Base-by-base conservation (phyloP, 768 basidiomycete genomes). In the Calocybe indica region DNA sequence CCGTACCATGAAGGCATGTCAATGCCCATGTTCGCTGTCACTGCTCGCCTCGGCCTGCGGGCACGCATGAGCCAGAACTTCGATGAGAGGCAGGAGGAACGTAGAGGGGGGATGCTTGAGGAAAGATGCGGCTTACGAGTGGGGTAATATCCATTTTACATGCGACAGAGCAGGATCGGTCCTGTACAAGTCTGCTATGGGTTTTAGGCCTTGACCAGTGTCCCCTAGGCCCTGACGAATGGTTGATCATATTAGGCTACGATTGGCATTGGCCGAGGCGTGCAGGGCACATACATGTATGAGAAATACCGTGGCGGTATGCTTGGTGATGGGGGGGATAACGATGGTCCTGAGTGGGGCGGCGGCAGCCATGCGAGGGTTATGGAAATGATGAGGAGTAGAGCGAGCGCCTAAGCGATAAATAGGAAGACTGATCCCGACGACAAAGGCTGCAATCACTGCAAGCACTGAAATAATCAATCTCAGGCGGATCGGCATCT, bases 141-240 rank as follows among this genome's bases (percentile, higher is more conserved):
- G 82, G 13, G 92, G 92, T 22, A 96, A 71, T 39, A 96, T 69
- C 89, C 91, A 97, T 72, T 94, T 93, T 50, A 94, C 71, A 59
- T 93, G 85, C 9, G 75, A 70, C 31, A 92, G 69, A 7, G 61
- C 71, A 33, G 73, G 60, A 51, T 82, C 75, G 1, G 45, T 43
- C 52, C 73, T 71, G 57, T 93, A 75, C 73, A 79, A 78, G 48
- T 82, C 74, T 15, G 86, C 86, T 33, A 92, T 80, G 8, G 84
- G 83, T 52, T 80, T 67, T 88, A 86, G 90, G 30, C 91, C 90
- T 53, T 74, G 58, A 3, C 86, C 88, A 44, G 78, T 73, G 56
- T 88, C 85, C 14, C 89, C 88, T 37, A 91, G 69, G 29, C 89
- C 87, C 86, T 90, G 57, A 37, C 32, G 40, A 40, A 50, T 38